Percentiles rank a stretch among this genome's conserved stretches.
These are phyloP conservation scores for Trichoderma sp. DNA, from an alignment of 2,329 filamentous ascomycete species.

Conservation along the genomic window DNA sequence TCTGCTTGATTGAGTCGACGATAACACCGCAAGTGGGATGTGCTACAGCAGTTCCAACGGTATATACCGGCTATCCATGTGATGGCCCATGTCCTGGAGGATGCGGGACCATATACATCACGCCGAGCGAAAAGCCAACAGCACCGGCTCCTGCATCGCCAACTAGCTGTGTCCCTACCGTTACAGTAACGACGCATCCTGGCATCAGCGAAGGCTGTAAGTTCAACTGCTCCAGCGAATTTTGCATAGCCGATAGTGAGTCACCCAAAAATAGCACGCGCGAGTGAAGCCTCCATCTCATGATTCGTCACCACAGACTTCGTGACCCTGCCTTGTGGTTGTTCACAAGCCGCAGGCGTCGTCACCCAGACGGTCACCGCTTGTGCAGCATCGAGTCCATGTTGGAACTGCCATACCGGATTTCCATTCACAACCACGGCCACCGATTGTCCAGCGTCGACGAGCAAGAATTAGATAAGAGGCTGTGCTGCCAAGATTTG, in stretches of 20 bases:
- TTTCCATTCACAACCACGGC: conserved; percentile 21
- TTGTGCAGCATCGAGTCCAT: conserved; percentile 21
- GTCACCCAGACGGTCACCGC: conserved; percentile 23
- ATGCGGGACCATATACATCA: background rate
- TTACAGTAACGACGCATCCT: conserved; percentile 20
- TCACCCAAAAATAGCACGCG: background rate
- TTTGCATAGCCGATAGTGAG: conserved; percentile 24
- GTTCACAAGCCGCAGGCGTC: conserved; percentile 19
- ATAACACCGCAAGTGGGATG: background rate
- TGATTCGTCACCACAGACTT: conserved; percentile 11
- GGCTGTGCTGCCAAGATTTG: background rate
- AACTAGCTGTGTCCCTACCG: conserved; percentile 21
- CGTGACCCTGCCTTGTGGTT: conserved; percentile 23
- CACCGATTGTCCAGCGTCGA: conserved; percentile 7
- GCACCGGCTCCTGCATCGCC: background rate
- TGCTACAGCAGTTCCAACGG: background rate
- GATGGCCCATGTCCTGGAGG: background rate
- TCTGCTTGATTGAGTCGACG: background rate
- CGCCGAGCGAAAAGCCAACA: background rate
- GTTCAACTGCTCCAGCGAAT: conserved; percentile 20
- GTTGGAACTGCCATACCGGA: conserved; percentile 19
- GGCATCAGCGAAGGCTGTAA: conserved; percentile 17
- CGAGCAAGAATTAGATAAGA: background rate
- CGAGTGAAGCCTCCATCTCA: background rate
- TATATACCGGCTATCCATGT: background rate